Evolutionary conservation across 2,329 filamentous ascomycete species (phyloP).

Genomic region (Metarhizium guizhouense): DNA sequence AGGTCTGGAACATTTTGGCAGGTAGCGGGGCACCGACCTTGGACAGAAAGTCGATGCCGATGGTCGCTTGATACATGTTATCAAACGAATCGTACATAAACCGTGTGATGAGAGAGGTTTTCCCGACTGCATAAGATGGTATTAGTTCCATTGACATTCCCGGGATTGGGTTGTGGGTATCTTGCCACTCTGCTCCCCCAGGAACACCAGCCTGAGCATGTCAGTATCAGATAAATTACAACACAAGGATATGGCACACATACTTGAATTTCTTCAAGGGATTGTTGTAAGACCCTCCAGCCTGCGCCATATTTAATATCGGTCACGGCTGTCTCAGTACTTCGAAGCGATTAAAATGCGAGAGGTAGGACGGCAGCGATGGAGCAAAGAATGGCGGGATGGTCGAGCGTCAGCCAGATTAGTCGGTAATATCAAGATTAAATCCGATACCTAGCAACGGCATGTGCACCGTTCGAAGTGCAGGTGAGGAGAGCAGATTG

Average conservation of each 20-base stretch:
- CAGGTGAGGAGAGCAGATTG: background rate
- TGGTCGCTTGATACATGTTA: constrained; percentile 98
- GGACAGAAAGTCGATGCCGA: constrained; percentile 97
- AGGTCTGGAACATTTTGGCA: background rate
- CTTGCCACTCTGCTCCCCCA: constrained; percentile 97
- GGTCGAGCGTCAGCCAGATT: background rate
- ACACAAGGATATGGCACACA: constrained; percentile 6
- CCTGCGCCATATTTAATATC: constrained; percentile 62
- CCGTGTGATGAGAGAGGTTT: constrained; percentile 95
- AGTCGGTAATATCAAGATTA: background rate
- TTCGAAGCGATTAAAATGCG: background rate
- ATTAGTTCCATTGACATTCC: constrained; percentile 13
- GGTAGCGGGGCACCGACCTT: constrained; percentile 55
- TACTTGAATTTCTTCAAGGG: constrained; percentile 99
- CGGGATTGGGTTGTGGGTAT: constrained; percentile 4
- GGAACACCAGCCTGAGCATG: constrained; percentile 71
- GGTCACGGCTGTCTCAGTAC: background rate
- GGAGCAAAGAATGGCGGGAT: background rate
- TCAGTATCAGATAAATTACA: background rate
- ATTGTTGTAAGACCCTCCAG: constrained; percentile 88
- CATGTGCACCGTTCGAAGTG: background rate
- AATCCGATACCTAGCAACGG: background rate
- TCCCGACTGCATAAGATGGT: constrained; percentile 61
- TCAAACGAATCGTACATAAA: constrained; percentile 99
- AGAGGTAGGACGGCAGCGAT: too few species aligned